phyloP scores from a whole-genome alignment of 768 basidiomycete genomes.

The Trametes cingulata region DNA sequence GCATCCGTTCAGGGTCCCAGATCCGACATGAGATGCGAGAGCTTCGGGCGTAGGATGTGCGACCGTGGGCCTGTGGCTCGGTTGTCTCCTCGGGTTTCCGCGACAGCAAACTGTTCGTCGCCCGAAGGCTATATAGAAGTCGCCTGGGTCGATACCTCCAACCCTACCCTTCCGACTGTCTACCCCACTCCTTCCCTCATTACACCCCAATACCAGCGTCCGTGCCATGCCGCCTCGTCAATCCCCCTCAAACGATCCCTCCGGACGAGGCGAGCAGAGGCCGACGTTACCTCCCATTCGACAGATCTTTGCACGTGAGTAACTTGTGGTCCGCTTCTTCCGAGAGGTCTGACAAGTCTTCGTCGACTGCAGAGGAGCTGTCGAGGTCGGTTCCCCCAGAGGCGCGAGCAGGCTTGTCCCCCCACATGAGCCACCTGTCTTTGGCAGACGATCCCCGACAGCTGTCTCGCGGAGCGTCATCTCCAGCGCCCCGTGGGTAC shows the following conservation, averaged over 20 bases:
- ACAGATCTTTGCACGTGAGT: constrained; percentile 63
- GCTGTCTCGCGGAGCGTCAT: constrained; percentile 14
- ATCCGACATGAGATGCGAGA: constrained; percentile 8
- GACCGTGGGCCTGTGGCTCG: constrained; percentile 3
- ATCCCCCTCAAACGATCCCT: constrained; percentile 21
- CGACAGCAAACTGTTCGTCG: constrained; percentile 14
- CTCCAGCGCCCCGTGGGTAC: constrained; percentile 17
- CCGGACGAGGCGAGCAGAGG: constrained; percentile 37
- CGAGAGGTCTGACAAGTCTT: not conserved
- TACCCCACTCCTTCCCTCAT: not conserved
- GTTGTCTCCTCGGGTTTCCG: constrained; percentile 4
- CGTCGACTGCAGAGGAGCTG: constrained; percentile 23
- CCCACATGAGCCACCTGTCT: constrained; percentile 27
- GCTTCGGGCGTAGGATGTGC: constrained; percentile 13
- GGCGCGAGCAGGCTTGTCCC: constrained; percentile 23
- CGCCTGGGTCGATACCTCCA: constrained; percentile 5
- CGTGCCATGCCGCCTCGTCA: constrained; percentile 29
- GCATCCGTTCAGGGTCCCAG: constrained; percentile 19
- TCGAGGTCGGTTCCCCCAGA: constrained; percentile 28
- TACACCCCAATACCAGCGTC: not conserved
- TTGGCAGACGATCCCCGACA: constrained; percentile 24
- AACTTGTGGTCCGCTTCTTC: constrained; percentile 1
- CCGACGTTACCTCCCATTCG: constrained; percentile 73
- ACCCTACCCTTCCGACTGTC: constrained; percentile 8
- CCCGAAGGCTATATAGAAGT: constrained; percentile 16